Conservation (phyloP, 148 eudicot species). For the Fagopyrum homotropicum region DNA sequence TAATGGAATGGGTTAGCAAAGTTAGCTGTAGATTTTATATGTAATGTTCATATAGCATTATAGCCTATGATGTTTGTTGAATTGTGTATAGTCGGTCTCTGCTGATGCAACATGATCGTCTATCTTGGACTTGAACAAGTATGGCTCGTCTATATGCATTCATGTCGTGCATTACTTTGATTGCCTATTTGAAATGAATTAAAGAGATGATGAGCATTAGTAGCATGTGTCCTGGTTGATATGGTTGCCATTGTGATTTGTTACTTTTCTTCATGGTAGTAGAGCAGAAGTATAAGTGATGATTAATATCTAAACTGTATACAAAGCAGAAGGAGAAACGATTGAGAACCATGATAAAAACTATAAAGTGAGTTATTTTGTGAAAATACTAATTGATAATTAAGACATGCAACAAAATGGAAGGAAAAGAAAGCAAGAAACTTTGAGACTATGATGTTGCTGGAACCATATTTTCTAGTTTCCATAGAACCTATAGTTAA, state of each 20-base stretch:
- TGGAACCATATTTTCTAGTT: neutral
- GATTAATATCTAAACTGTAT: neutral
- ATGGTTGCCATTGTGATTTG: neutral
- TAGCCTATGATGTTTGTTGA: neutral
- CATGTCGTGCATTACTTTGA: neutral
- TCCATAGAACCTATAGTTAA: neutral
- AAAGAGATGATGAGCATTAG: neutral
- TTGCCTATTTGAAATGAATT: neutral
- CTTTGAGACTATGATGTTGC: neutral
- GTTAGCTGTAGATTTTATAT: neutral
- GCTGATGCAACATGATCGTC: neutral
- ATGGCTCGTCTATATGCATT: neutral
- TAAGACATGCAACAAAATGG: neutral
- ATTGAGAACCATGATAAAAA: neutral
- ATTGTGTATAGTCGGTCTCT: neutral
- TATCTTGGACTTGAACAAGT: neutral
- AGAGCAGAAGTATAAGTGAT: neutral
- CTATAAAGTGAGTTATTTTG: neutral
- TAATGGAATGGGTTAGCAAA: neutral
- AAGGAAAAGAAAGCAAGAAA: neutral
- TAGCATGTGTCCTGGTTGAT: neutral
- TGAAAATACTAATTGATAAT: neutral
- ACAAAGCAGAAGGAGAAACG: neutral
- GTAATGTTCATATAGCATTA: neutral
- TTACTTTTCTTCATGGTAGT: neutral